Percentiles rank a stretch among this genome's conserved stretches.
Evolutionary conservation across 352 stramenopile species (phyloP).

Genomic region (Elongisporangium undulatum): DNA sequence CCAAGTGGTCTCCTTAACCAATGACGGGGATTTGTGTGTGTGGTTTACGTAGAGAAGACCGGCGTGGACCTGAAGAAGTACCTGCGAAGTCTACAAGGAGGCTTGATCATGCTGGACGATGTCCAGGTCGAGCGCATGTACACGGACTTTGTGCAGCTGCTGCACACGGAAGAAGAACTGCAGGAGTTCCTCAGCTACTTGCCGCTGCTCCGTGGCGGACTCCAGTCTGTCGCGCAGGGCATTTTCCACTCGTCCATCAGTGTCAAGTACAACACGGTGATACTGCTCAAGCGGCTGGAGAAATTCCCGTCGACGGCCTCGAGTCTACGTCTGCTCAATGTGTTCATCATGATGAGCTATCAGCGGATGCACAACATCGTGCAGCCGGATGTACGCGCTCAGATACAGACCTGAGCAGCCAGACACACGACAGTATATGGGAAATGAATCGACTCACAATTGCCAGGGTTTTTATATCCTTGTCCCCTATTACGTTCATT

Average conservation of each 20-base stretch:
- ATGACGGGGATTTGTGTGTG: slow-evolving; percentile 15
- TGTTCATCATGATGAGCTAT: slow-evolving; percentile 83
- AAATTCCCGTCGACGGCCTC: slow-evolving; percentile 66
- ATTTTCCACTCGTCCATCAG: slow-evolving; percentile 86
- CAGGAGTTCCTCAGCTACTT: slow-evolving; percentile 85
- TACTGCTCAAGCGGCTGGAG: slow-evolving; percentile 84
- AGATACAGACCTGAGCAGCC: slow-evolving; percentile 5
- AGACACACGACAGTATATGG: no score
- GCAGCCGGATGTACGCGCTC: slow-evolving; percentile 41
- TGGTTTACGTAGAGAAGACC: slow-evolving; percentile 73
- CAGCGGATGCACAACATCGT: slow-evolving; percentile 80
- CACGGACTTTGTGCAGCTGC: slow-evolving; percentile 67
- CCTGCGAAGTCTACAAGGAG: slow-evolving; percentile 71
- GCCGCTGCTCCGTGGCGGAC: slow-evolving; percentile 63
- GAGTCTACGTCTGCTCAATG: slow-evolving; percentile 68
- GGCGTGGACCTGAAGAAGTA: slow-evolving; percentile 79
- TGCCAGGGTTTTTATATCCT: slow-evolving; percentile 1
- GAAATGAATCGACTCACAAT: slow-evolving; percentile 3
- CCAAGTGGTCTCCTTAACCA: slow-evolving; percentile 38
- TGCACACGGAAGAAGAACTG: slow-evolving; percentile 72
- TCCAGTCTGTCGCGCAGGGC: slow-evolving; percentile 79
- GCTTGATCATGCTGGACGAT: slow-evolving; percentile 73
- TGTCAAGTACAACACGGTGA: slow-evolving; percentile 87
- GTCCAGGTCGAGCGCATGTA: slow-evolving; percentile 79
- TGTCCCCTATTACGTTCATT: not conserved